A percentile compares a stretch with the other conserved stretches of the same genome.
Conservation (phyloP, 2,329 filamentous ascomycete genomes). For the Botryotinia narcissicola region DNA sequence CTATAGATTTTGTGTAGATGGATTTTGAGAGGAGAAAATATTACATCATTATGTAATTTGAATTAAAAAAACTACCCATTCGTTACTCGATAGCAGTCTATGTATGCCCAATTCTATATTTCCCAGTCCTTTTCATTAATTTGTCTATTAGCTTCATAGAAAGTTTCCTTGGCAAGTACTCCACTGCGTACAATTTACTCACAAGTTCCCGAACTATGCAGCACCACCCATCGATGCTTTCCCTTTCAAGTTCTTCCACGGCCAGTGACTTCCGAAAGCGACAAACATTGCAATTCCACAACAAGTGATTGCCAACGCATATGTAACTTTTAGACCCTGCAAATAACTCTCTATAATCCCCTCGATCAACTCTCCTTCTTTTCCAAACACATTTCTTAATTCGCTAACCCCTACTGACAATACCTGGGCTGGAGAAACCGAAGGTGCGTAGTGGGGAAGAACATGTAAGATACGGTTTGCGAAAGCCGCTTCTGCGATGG, state of each 20-base stretch:
- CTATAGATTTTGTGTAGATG: neutral
- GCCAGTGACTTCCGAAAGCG: conserved; percentile 41
- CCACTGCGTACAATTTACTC: neutral
- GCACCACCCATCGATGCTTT: conserved; percentile 31
- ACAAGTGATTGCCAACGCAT: conserved; percentile 55
- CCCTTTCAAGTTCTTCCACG: conserved; percentile 33
- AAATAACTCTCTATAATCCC: conserved; percentile 62
- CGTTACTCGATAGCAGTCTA: neutral
- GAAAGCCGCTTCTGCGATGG: conserved; percentile 49
- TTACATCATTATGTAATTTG: neutral
- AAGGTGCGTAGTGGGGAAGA: conserved; percentile 40
- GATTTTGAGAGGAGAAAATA: neutral
- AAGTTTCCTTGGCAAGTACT: neutral
- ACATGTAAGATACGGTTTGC: conserved; percentile 45
- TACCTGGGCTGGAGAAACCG: conserved; percentile 41
- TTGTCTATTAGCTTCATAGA: neutral
- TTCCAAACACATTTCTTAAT: conserved; percentile 50
- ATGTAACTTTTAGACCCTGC: conserved; percentile 59
- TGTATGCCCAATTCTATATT: neutral
- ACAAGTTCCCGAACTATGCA: neutral
- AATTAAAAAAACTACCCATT: neutral
- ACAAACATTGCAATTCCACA: conserved; percentile 43
- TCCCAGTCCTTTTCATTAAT: neutral
- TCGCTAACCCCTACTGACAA: conserved; percentile 52
- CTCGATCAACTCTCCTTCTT: conserved; percentile 45